phyloP scores from a whole-genome alignment of 2,329 filamentous ascomycete genomes.

The Penicillium sp. region DNA sequence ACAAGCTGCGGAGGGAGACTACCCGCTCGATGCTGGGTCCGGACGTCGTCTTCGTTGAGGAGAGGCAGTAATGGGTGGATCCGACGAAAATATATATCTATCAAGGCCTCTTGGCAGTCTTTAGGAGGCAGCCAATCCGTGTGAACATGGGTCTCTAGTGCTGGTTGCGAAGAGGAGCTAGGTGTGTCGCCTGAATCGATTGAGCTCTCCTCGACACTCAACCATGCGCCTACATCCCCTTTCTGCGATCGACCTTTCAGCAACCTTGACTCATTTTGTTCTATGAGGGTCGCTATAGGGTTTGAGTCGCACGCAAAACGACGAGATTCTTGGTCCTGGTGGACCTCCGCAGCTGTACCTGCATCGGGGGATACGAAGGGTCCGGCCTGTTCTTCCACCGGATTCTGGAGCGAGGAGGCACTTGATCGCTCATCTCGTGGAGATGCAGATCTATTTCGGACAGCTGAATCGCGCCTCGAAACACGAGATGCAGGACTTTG shows the following conservation, averaged over 20 bases:
- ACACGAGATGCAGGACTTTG: not conserved
- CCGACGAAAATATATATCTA: slow-evolving; percentile 30
- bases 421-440: not conserved
- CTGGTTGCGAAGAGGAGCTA: not conserved
- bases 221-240: slow-evolving; percentile 16
- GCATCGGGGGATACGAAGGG: too few relatives aligned
- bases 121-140: slow-evolving; percentile 7
- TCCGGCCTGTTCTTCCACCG: not conserved
- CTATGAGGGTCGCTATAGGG: slow-evolving; percentile 14
- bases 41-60: slow-evolving; percentile 24
- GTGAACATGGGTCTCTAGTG: not conserved
- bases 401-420: not conserved
- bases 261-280: slow-evolving; percentile 9
- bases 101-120: slow-evolving; percentile 20
- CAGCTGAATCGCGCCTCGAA: not conserved
- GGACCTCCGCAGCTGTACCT: not conserved
- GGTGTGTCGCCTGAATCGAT: not conserved
- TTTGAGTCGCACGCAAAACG: slow-evolving; percentile 20
- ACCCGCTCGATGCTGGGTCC: slow-evolving; percentile 18
- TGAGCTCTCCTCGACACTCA: not conserved
- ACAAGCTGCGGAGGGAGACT: slow-evolving; percentile 22
- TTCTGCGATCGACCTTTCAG: slow-evolving; percentile 7
- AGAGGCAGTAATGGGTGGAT: slow-evolving; percentile 31
- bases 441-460: slow-evolving; percentile 5
- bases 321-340: slow-evolving; percentile 1